These are phyloP conservation scores for Penicillium egyptiacum DNA, from an alignment of 495 filamentous ascomycete genomes.

Conservation along the genomic window DNA sequence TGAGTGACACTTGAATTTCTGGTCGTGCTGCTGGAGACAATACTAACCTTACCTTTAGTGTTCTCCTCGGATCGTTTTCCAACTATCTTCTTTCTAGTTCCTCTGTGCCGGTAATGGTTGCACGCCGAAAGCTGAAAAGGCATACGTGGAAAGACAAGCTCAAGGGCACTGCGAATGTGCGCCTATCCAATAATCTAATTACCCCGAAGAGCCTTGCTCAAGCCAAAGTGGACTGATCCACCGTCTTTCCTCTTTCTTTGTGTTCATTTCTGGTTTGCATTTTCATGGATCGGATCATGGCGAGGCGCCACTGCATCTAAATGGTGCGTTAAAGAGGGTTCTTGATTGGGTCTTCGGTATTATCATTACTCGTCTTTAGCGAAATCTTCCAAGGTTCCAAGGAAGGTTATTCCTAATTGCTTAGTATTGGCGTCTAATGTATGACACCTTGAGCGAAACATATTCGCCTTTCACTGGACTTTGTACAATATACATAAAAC, in stretches of 20 bases:
- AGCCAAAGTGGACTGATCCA: constrained; percentile 62
- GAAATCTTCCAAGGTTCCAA: too few relatives aligned
- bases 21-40: neutral
- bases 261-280: constrained; percentile 6
- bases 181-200: constrained; percentile 70
- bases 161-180: constrained; percentile 47
- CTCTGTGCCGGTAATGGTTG: constrained; percentile 94
- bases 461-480: neutral
- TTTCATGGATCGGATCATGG: constrained; percentile 9
- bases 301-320: neutral
- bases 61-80: constrained; percentile 90
- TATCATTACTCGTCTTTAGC: too few relatives aligned
- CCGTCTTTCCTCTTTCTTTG: constrained; percentile 16
- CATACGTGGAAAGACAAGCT: constrained; percentile 62
- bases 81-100: constrained; percentile 96
- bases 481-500: neutral
- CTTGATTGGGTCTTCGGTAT: neutral
- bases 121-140: constrained; percentile 74
- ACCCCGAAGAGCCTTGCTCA: constrained; percentile 61
- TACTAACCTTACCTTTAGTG: constrained; percentile 50
- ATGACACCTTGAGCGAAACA: neutral
- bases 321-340: neutral
- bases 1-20: constrained; percentile 44
- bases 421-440: neutral
- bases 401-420: neutral